phyloP scores from a whole-genome alignment of 78 protist species.

The Dictyostelium capitatum region DNA sequence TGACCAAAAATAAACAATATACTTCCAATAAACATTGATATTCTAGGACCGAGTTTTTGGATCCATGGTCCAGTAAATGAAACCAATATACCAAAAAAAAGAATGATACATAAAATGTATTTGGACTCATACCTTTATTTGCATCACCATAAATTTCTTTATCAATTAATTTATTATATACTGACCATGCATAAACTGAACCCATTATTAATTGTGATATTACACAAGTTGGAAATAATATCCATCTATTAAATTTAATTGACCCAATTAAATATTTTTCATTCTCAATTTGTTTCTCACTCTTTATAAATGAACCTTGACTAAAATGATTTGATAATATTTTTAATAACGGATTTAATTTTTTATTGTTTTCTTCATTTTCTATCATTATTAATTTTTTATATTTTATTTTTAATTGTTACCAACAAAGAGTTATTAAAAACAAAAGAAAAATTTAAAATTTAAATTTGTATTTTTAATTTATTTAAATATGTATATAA shows the following conservation, averaged over 20 bases:
- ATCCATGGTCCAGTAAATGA: conserved; percentile 58
- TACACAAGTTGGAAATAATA: conserved; percentile 20
- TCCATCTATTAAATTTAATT: conserved; percentile 53
- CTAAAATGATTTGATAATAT: background rate
- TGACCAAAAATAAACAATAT: conserved; percentile 46
- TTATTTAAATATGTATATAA: no score
- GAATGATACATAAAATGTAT: conserved; percentile 20
- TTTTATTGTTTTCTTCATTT: background rate
- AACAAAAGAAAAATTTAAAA: no score
- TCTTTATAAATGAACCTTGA: background rate
- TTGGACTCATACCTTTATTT: conserved; percentile 8
- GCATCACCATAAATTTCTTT: conserved; percentile 6
- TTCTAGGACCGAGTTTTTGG: conserved; percentile 69
- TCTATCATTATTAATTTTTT: no score
- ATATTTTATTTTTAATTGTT: no score
- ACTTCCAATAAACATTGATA: conserved; percentile 35
- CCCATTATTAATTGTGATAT: conserved; percentile 37
- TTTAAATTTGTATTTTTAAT: no score
- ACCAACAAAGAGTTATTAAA: no score
- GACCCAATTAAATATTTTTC: conserved; percentile 4
- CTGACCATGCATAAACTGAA: conserved; percentile 47
- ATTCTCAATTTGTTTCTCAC: conserved; percentile 9
- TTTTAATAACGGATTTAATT: background rate
- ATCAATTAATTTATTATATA: conserved; percentile 45
- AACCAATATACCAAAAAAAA: conserved; percentile 41